A percentile compares a stretch with the other conserved stretches of the same genome.
Conservation (phyloP, 2,329 filamentous ascomycete genomes). For the Berkeleyomyces basicola region DNA sequence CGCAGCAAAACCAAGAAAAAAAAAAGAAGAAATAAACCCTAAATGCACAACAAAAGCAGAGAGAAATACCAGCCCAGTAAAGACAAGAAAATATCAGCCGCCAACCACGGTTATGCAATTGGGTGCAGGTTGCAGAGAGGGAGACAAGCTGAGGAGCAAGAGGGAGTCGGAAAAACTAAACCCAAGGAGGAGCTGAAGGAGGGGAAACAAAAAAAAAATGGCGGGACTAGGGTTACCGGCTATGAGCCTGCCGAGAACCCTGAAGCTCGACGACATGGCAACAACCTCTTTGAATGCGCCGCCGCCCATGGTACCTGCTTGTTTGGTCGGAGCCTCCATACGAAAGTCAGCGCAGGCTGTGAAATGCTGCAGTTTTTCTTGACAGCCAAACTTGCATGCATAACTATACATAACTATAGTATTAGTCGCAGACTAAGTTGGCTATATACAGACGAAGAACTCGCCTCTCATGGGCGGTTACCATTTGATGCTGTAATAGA, state of each 20-base stretch:
- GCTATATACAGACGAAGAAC: no score
- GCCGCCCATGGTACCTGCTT: no score
- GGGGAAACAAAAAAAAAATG: slow-evolving; percentile 5
- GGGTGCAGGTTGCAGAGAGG: slow-evolving; percentile 1
- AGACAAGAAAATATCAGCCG: background rate
- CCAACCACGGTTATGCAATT: slow-evolving; percentile 6
- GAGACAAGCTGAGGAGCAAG: background rate
- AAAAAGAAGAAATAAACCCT: slow-evolving; percentile 1
- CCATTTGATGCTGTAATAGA: no score
- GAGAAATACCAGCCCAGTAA: background rate
- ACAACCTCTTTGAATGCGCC: no score
- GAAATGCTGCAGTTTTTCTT: no score
- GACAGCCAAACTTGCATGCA: no score
- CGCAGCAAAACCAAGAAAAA: background rate
- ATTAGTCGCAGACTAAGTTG: no score
- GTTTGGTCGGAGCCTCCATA: background rate
- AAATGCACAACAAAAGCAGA: background rate
- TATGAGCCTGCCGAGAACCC: no score
- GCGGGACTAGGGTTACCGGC: background rate
- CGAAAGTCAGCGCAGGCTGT: background rate
- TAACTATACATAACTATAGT: no score
- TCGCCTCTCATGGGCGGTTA: no score
- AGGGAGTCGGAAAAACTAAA: background rate
- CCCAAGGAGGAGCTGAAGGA: background rate
- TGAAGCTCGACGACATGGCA: no score